Percentiles rank a stretch among this genome's conserved stretches.
These are phyloP conservation scores for Citrullus amarus DNA, from an alignment of 306 rosid genomes.

Conservation along the genomic window DNA sequence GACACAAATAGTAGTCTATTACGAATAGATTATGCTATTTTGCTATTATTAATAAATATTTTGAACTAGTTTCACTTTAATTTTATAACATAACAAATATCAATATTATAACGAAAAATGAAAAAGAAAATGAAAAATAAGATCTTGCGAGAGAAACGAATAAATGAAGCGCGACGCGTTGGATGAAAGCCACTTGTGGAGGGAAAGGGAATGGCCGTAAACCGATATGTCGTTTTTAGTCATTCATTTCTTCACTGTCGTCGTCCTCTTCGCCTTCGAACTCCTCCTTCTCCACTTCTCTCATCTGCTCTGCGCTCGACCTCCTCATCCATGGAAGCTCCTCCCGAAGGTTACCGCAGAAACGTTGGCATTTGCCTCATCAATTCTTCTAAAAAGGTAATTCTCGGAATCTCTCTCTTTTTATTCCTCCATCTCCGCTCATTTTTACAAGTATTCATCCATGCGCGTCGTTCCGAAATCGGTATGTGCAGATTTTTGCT, in stretches of 20 bases:
- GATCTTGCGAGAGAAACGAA: background rate
- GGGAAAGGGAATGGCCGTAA: conserved; percentile 1
- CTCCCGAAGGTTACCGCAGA: conserved; percentile 72
- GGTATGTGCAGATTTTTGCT: conserved; percentile 30
- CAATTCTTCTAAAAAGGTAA: conserved; percentile 50
- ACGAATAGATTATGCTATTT: too few species aligned
- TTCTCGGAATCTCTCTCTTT: background rate
- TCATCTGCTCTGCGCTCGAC: conserved; percentile 10
- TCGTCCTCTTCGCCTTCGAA: conserved; percentile 6
- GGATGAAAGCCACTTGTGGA: background rate
- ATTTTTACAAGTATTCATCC: background rate
- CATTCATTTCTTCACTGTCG: background rate
- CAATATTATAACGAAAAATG: background rate
- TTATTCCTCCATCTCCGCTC: background rate
- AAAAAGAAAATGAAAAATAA: background rate
- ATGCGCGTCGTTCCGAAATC: background rate
- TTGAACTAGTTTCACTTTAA: too few species aligned
- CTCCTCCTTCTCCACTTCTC: background rate
- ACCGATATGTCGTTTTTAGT: conserved; percentile 5
- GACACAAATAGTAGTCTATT: too few species aligned
- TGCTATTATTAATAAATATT: too few species aligned
- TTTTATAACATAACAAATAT: too few species aligned
- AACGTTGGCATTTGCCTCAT: conserved; percentile 78
- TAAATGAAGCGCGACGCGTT: background rate
- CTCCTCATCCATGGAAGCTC: conserved; percentile 55